Evolutionary conservation across 2,329 filamentous ascomycete species (phyloP).

Genomic region (Botrytis deweyae): DNA sequence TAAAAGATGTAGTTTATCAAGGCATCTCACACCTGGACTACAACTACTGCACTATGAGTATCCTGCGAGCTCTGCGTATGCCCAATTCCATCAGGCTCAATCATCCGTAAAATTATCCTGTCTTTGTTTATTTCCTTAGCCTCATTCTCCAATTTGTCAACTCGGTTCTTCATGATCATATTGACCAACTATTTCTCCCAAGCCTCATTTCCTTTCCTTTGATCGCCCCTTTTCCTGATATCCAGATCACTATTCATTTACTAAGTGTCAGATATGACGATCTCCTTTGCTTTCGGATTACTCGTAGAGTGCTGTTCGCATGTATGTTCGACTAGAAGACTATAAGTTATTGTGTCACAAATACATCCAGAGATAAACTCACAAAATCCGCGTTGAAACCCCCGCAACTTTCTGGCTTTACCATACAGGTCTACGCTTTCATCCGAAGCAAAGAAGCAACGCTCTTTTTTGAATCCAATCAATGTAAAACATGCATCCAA

Average conservation of each 20-base stretch:
- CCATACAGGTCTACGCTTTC: not conserved
- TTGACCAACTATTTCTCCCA: not conserved
- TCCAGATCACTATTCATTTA: not conserved
- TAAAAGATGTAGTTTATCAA: not conserved
- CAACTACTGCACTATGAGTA: not conserved
- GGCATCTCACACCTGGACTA: not conserved
- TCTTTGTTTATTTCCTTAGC: not conserved
- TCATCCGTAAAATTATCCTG: not conserved
- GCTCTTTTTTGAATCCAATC: not conserved
- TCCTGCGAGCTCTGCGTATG: not conserved
- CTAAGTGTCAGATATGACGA: not conserved
- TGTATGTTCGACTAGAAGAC: not conserved
- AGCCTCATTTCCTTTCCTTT: not conserved
- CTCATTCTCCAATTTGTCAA: not conserved
- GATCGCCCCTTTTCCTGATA: fast-evolving
- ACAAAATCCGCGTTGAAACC: not conserved
- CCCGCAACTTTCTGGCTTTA: not conserved
- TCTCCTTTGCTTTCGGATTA: not conserved
- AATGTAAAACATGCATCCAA: not conserved
- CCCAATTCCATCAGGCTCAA: not conserved
- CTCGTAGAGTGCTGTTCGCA: not conserved
- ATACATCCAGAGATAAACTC: not conserved
- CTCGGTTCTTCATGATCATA: not conserved
- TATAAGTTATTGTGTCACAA: not conserved
- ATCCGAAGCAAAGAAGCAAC: not conserved